phyloP scores from a whole-genome alignment of 2,329 filamentous ascomycete species.

The Aureobasidium sp. region DNA sequence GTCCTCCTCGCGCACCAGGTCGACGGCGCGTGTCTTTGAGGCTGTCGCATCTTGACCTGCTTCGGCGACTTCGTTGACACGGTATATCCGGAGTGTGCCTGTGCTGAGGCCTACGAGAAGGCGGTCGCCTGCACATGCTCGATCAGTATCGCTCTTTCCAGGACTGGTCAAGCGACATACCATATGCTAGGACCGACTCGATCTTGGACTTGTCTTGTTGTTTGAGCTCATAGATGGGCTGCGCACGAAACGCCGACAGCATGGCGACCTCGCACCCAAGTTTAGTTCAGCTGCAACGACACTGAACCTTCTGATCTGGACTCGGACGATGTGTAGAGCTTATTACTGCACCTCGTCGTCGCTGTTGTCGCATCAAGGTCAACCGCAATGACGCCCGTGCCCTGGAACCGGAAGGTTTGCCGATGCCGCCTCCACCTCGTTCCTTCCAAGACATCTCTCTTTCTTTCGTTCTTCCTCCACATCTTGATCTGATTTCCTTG shows the following conservation, averaged over 20 bases:
- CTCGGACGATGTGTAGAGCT: background rate
- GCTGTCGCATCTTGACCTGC: conserved; percentile 31
- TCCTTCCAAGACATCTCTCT: background rate
- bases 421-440: background rate
- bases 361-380: conserved; percentile 5
- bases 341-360: background rate
- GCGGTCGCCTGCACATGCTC: conserved; percentile 58
- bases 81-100: conserved; percentile 81
- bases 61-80: conserved; percentile 63
- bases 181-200: conserved; percentile 88
- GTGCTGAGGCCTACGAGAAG: conserved; percentile 88
- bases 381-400: conserved; percentile 2
- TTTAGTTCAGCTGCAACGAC: background rate
- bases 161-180: conserved; percentile 35
- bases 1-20: conserved; percentile 83
- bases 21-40: conserved; percentile 48
- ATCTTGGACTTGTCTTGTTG: conserved; percentile 94
- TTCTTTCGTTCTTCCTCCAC: too few species aligned
- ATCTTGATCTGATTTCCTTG: too few species aligned
- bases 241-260: conserved; percentile 96
- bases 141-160: background rate
- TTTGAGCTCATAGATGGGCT: conserved; percentile 93
- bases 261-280: conserved; percentile 40
- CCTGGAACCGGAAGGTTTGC: background rate
- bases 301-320: background rate